Base-by-base conservation (phyloP, 257 asterid species). In the Jasminum sambac region DNA sequence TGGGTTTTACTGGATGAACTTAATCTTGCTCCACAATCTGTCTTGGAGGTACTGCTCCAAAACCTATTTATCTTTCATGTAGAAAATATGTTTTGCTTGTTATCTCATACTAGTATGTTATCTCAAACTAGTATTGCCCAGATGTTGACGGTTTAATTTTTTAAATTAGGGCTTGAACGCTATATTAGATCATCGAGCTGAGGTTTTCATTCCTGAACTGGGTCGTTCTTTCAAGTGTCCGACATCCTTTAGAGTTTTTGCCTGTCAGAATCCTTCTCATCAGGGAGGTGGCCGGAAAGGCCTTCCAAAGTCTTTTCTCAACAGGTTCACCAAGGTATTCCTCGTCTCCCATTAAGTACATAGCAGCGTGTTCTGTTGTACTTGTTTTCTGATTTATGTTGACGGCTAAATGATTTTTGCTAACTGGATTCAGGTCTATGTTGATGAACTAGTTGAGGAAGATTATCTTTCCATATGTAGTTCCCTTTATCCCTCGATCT, bases 281-380 rank as follows among this genome's bases (percentile, higher is more conserved):
- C 97, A 95, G 84, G 99, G 99, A 72, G 99, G 99, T 10, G 99
- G 99, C 3, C 86, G 99, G 63, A 95, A 95, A 83, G 96, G 98
- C 73, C 93, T 95, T 77, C 99, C 99, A 0, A 91, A 85, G 84
- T 95, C 99, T 59, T 95, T 95, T 73, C 95, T 95, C 71, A 95
- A 95, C 83, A 88, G 99, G 72, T 94, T 94, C 78, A 91, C 96
- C 1, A 94, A 94, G 99, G 99, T 94, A 76, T 68, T 64, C 76
- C 44, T 68, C 25, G 12, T 46, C 23, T 66, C 25, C 11, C 42
- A 36, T 72, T 64, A 14, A 48, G 37, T 67, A 48, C 72, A 41
- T n/a, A 66, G 63, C 61, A 67, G 65, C 39, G 52, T 48, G 46
- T 57, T 73, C 60, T 72, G 9, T 36, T 68, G 41, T 70, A 21